These are phyloP conservation scores for Fusarium sp. DNA, from an alignment of 2,329 filamentous ascomycete species.

Conservation along the genomic window DNA sequence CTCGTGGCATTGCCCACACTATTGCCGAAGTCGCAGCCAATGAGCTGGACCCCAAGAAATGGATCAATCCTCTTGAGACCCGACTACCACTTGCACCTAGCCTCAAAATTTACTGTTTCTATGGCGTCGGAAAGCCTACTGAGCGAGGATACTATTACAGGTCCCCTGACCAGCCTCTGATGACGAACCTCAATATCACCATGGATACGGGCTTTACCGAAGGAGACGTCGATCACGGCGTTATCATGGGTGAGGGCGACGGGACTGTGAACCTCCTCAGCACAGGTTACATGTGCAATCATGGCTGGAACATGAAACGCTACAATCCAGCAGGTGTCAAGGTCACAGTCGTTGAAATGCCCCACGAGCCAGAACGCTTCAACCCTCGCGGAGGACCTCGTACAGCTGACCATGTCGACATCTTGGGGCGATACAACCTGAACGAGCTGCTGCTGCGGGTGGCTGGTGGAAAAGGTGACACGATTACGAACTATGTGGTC, in stretches of 20 bases:
- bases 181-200: slow-evolving; percentile 77
- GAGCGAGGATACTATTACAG: slow-evolving; percentile 94
- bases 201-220: slow-evolving; percentile 73
- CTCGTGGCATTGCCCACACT: slow-evolving; percentile 86
- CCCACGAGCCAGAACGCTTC: slow-evolving; percentile 92
- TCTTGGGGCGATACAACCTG: slow-evolving; percentile 84
- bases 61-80: slow-evolving; percentile 94
- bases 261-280: slow-evolving; percentile 95
- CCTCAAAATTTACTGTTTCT: slow-evolving; percentile 97
- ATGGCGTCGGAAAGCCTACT: slow-evolving; percentile 92
- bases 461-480: slow-evolving; percentile 83
- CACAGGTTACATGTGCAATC: slow-evolving; percentile 95
- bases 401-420: slow-evolving; percentile 93
- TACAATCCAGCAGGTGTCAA: slow-evolving; percentile 89
- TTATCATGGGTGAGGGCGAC: slow-evolving; percentile 95
- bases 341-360: slow-evolving; percentile 93
- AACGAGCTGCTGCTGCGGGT: slow-evolving; percentile 92
- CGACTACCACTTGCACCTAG: slow-evolving; percentile 86
- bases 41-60: slow-evolving; percentile 79
- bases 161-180: slow-evolving; percentile 67
- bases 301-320: slow-evolving; percentile 90
- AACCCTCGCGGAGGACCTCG: slow-evolving; percentile 78
- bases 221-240: slow-evolving; percentile 79
- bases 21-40: slow-evolving; percentile 82
- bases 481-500: slow-evolving; percentile 79